Evolutionary conservation across 192 early-diverging fungal species (phyloP), one percentile per base, ranked within the genome.

Genomic region (Podila verticillata): DNA sequence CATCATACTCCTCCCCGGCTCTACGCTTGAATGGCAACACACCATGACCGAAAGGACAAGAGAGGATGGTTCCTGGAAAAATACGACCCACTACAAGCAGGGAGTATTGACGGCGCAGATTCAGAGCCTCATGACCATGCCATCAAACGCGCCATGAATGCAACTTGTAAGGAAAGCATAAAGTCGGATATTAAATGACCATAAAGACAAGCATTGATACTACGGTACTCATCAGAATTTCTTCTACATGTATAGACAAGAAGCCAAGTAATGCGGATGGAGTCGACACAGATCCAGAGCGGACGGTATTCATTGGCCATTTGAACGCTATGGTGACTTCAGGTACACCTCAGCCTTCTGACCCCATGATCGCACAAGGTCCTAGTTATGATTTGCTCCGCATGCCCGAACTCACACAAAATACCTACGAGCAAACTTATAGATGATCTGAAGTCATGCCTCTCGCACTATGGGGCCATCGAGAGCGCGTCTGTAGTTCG

Each of bases 61-160:
- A n/a, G 51, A 54, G 51, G 51, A 54, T 83, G 70, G 68, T 83
- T 73, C 68, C 61, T 75, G 24, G 73, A 68, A 44, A 44, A 47
- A 15, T 83, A 83, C 39, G 47, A 72, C 47, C 70, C 82, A 19
- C 24, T 83, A 2, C 51, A 72, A 29, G 74, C 61, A 35, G 82
- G 82, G 20, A 69, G 74, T 1, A 78, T 83, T 20, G 71, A 73
- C 57, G 82, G 82, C 19, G 64, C 69, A 3, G 71, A 79, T 32
- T 63, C 60, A 34, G 65, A 63, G 20, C 70, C 82, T 26, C 82
- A 83, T 59, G 82, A 83, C 57, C 58, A 64, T 60, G 82, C 82
- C 30, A 68, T 83, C 30, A 57, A 61, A 20, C 64, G 82, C 56
- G 82, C 82, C 19, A 48, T 44, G 19, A n/a, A 65, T 17, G 56